Evolutionary conservation across 306 rosid species (phyloP).

Genomic region (Vigna nakashimae): DNA sequence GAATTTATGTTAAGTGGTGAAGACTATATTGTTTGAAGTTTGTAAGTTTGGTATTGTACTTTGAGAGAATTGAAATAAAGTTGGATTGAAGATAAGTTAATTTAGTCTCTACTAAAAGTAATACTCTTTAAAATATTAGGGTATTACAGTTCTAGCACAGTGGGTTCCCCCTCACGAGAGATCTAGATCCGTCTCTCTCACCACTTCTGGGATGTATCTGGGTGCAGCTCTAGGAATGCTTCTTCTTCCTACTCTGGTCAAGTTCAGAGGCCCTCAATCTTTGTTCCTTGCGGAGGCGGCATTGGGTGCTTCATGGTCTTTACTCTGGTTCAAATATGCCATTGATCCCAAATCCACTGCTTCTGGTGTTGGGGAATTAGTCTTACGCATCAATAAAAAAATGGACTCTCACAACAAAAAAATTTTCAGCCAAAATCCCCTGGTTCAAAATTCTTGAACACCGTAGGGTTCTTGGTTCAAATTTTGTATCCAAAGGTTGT

Average conservation of each 20-base stretch:
- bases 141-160: constrained; percentile 90
- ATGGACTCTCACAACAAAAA: constrained; percentile 56
- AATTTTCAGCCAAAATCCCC: constrained; percentile 55
- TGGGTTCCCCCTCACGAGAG: constrained; percentile 99
- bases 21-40: no score
- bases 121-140: no score
- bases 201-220: constrained; percentile 93
- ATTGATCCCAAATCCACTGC: constrained; percentile 87
- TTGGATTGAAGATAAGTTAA: no score
- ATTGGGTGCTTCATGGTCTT: constrained; percentile 80
- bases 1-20: no score
- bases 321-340: constrained; percentile 84
- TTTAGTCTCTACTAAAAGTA: no score
- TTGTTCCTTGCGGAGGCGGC: constrained; percentile 83
- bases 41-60: no score
- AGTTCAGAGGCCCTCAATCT: constrained; percentile 83
- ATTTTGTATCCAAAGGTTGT: no score
- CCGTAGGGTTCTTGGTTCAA: no score
- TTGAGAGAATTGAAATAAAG: no score
- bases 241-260: constrained; percentile 79
- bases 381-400: constrained; percentile 68
- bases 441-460: constrained; percentile 64
- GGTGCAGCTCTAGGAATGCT: constrained; percentile 97
- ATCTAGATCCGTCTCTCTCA: constrained; percentile 93
- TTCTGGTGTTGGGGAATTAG: constrained; percentile 76